Evolutionary conservation across 2,329 filamentous ascomycete genomes (phyloP), one percentile per base, ranked within the genome.

Genomic region (Emydomyces testavorans): DNA sequence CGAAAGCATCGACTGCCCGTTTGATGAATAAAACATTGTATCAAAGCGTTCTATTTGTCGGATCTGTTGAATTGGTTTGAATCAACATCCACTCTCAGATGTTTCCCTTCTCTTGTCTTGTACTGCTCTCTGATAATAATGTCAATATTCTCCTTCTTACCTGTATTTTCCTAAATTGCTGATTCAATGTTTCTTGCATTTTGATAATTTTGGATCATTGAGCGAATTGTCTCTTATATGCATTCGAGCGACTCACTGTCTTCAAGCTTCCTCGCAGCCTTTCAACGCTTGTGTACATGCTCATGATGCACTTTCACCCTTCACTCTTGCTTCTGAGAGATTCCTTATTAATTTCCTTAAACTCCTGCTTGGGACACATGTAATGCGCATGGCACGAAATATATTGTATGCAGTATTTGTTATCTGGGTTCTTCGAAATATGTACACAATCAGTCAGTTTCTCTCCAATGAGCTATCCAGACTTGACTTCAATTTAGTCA

Each of bases 1-100:
- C 63, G 85, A 95, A 66, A 95, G 90, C 60, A 89, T 94, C 52
- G 87, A 93, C 65, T 94, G 89, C 66, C 88, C 89, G 10, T 84
- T 94, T 65, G 89, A 94, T 68, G 87, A 93, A 65, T 69, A 56
- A n/a, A 63, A 53, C 34, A 37, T 38, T 39, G 10, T 32, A 46
- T 50, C 20, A 37, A 29, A 37, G 15, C 18, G 6, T 21, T 6
- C 29, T 29, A 10, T 29, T 29, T 4, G n/a, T n/a, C n/a, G n/a
- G n/a, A n/a, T 44, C 29, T 24, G 7, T 26, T 37, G 21, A 26
- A n/a, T 46, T 31, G 13, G 26, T 13, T 10, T 21, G 29, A 21
- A 43, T 31, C 26, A 18, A 16, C 26, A 32, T 18, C 32, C 39
- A 26, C 4, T 20, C 13, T 20, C 16, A 21, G n/a, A 29, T 20